A percentile compares a stretch with the other conserved stretches of the same genome.
These are phyloP conservation scores for Talaromyces sp. DNA, from an alignment of 2,329 filamentous ascomycete species.

Conservation along the genomic window DNA sequence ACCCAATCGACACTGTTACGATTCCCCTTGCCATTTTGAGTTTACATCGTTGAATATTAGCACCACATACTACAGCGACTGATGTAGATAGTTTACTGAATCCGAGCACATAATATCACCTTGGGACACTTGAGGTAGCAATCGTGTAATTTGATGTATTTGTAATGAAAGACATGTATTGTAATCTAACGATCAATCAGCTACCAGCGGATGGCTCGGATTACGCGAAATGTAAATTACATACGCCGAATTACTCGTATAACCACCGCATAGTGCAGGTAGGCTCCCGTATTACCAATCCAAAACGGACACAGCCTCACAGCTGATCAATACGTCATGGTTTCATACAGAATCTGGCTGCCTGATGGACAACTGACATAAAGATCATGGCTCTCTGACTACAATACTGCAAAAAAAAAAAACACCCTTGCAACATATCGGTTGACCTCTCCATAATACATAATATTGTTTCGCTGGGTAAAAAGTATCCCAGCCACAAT, in stretches of 20 bases:
- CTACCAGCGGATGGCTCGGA: neutral
- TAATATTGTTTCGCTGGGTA: neutral
- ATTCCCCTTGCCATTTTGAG: slow-evolving; percentile 9
- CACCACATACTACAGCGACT: neutral
- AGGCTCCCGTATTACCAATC: slow-evolving; percentile 3
- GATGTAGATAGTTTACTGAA: neutral
- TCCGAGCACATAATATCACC: neutral
- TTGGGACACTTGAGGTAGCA: neutral
- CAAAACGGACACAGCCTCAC: slow-evolving; percentile 1
- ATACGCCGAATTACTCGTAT: neutral
- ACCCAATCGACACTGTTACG: slow-evolving; percentile 11
- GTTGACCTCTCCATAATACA: neutral
- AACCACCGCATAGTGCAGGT: too few species aligned
- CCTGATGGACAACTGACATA: slow-evolving; percentile 1
- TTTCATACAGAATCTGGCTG: neutral
- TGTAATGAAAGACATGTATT: neutral
- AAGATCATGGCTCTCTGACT: neutral
- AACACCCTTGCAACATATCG: neutral
- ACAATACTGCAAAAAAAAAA: too few species aligned
- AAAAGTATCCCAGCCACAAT: neutral
- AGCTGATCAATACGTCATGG: neutral
- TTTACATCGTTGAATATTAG: neutral
- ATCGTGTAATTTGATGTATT: neutral
- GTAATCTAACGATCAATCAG: neutral
- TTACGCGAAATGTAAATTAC: neutral